These are phyloP conservation scores for Solanum habrochaites DNA, from an alignment of 257 asterid species.

Conservation along the genomic window DNA sequence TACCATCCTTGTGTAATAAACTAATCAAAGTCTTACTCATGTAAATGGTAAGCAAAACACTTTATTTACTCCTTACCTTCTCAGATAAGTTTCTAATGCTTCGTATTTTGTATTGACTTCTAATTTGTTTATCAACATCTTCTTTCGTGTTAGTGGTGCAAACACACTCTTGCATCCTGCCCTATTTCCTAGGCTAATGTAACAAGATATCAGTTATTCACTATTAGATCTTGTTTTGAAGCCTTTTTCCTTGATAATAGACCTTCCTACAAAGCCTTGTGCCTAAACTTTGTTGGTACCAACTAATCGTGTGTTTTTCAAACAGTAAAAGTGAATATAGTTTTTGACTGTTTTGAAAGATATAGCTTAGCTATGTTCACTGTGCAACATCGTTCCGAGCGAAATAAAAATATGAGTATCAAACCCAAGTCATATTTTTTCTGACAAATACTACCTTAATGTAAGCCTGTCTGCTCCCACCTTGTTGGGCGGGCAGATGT, in stretches of 20 bases:
- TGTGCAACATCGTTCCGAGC: not conserved
- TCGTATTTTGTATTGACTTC: not conserved
- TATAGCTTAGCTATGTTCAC: not conserved
- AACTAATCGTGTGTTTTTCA: not conserved
- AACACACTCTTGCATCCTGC: not conserved
- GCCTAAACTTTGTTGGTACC: not conserved
- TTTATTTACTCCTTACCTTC: not conserved
- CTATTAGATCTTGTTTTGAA: not conserved
- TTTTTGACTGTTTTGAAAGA: not conserved
- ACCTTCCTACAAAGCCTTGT: not conserved
- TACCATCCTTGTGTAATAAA: not conserved
- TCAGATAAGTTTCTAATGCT: not conserved
- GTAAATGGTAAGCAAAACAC: not conserved
- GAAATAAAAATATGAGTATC: not conserved
- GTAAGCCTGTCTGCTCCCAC: not conserved
- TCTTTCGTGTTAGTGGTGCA: not conserved
- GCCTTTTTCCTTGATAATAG: not conserved
- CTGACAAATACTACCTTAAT: not conserved
- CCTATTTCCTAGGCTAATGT: not conserved
- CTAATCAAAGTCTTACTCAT: not conserved
- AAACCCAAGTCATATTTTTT: not conserved
- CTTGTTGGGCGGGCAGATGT: not conserved
- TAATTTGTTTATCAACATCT: not conserved
- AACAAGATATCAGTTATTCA: not conserved
- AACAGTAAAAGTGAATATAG: not conserved